A percentile compares a stretch with the other conserved stretches of the same genome.
phyloP scores from a whole-genome alignment of 2,329 filamentous ascomycete genomes.

The Neopestalotiopsis clavispora region DNA sequence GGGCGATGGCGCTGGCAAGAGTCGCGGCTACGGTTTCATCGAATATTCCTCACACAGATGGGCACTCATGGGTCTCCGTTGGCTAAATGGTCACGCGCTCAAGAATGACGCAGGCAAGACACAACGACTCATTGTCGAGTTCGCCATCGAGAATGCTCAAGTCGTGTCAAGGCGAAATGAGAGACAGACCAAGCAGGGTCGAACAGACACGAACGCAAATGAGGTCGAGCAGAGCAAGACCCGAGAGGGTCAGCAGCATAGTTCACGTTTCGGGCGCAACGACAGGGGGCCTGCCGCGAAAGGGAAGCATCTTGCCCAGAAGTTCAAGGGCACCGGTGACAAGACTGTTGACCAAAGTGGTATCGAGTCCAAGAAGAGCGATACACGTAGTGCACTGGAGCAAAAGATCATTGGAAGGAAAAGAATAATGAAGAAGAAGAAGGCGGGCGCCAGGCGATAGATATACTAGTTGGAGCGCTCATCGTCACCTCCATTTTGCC shows the following conservation, averaged over 20 bases:
- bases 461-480: conserved; percentile 25
- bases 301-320: conserved; percentile 15
- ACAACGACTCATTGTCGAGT: conserved; percentile 91
- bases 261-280: conserved; percentile 3
- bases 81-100: conserved; percentile 80
- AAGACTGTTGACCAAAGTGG: conserved; percentile 20
- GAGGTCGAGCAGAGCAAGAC: conserved; percentile 22
- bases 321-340: conserved; percentile 20
- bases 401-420: conserved; percentile 88
- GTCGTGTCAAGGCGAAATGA: conserved; percentile 84
- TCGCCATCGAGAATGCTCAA: conserved; percentile 97
- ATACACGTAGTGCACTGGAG: conserved; percentile 48
- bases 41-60: conserved; percentile 94
- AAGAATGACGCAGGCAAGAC: conserved; percentile 73
- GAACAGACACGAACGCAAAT: conserved; percentile 21
- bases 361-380: conserved; percentile 25
- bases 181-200: conserved; percentile 40
- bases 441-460: conserved; percentile 41
- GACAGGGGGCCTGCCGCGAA: conserved; percentile 19
- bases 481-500: background rate
- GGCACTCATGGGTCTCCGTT: conserved; percentile 92
- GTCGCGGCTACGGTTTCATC: conserved; percentile 94
- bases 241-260: background rate
- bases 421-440: conserved; percentile 77
- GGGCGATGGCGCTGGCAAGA: conserved; percentile 77